Base-by-base conservation (phyloP, 2,329 filamentous ascomycete genomes). In the Phyllachora maydis region DNA sequence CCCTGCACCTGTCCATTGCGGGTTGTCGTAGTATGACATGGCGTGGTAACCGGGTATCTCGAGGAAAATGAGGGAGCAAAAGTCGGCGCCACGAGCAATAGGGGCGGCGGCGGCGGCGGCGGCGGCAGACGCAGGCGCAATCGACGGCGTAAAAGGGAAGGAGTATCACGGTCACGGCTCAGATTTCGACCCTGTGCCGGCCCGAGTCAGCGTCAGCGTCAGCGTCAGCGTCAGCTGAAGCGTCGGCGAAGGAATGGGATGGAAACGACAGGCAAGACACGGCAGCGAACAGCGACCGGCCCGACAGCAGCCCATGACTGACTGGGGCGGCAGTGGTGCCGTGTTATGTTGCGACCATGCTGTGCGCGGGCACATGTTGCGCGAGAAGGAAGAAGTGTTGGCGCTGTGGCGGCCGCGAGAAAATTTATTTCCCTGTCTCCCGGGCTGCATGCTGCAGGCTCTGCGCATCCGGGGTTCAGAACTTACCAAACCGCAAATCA, bases 11-110 rank as follows among this genome's bases (percentile, higher is more conserved):
- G 32, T 24, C 37, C 36, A 40, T 32, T 38, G 37, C 23, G 32
- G 28, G 19, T 34, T 26, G 20, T 40, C 37, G 32, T 40, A 40
- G 32, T 40, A 40, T 23, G 36, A 35, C 37, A 40, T 40, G 30
- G 11, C 8, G 14, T 6, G 22, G 22, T 23, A 17, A 7, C 22
- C 15, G 14, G 11, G 22, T 10, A 11, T 8, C 5, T 9, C 11
- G 20, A 12, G 13, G 13, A 18, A 13, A 18, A n/a, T 22, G 11
- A 16, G 21, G 14, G 16, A 20, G 20, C 20, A 9, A 13, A 19
- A n/a, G 20, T 11, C 13, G 19, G 12, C 21, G 24, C 7, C 11
- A 23, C 16, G 20, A n/a, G 14, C n/a, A 4, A 23, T 9, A 23
- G 11, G 19, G 10, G 16, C 14, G 16, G 16, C 24, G n/a, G n/a